Evolutionary conservation across 371 early-diverging fungal species (phyloP), one percentile per base, ranked within the genome.

Genomic region (Parasitella parasitica): DNA sequence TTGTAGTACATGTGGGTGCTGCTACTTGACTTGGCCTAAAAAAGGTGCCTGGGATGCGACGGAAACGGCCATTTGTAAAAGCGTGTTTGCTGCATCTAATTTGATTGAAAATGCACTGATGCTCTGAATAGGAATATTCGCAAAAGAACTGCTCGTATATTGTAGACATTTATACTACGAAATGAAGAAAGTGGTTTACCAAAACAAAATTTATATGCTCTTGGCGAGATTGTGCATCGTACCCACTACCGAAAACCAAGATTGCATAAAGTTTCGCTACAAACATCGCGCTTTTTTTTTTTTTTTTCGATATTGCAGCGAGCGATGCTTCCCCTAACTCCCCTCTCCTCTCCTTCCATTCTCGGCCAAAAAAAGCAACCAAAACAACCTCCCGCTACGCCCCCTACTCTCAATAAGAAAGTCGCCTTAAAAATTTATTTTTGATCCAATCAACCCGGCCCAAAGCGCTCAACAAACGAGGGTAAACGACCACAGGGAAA

Each of bases 391-490:
- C 32, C 32, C 32, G 8, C 5, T 5, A 30, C 32, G 2, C 49
- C 43, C 43, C 49, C 49, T 49, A 27, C 49, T 26, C 15, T 20
- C 7, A 54, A 39, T 16, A 32, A 13, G 4, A 18, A 43, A 32
- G 12, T 34, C 34, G 57, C 57, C 43, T 43, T 57, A 43, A 57
- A 57, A 43, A 1, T 39, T 32, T 43, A 43, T 43, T 35, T 52
- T 52, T 52, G 18, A 1, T 18, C 36, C 36, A 54, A 22, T 54
- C 34, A 36, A 1, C 11, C 22, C 22, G 27, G 49, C 49, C n/a
- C 11, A 16, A n/a, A 38, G n/a, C 6, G 38, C 38, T 11, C 32
- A 16, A 4, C 26, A 26, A 13, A 15, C 15, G 50, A 30, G 18
- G 30, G 16, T 9, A 15, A 30, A 18, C 11, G 8, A 2, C n/a